Evolutionary conservation across 371 early-diverging fungal species (phyloP).

Genomic region (Mortierella sp.): DNA sequence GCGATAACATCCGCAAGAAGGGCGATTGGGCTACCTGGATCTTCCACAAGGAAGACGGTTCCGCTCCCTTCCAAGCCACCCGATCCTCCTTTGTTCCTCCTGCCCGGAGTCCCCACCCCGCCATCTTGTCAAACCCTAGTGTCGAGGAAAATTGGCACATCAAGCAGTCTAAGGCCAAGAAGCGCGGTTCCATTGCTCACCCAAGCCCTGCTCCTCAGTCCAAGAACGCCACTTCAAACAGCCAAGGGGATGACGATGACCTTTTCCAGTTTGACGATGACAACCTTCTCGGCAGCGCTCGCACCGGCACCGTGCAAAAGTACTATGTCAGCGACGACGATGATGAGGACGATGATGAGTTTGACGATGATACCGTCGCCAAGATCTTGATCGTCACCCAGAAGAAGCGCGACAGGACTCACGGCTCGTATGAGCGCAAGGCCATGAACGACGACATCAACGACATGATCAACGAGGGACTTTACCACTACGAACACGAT

Average conservation of each 20-base stretch:
- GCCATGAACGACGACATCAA: constrained; percentile 89
- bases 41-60: constrained; percentile 67
- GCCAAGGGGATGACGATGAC: constrained; percentile 73
- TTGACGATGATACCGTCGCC: constrained; percentile 91
- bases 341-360: constrained; percentile 79
- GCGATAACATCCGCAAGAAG: constrained; percentile 75
- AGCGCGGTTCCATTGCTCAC: constrained; percentile 38
- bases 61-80: constrained; percentile 35
- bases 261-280: constrained; percentile 88
- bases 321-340: constrained; percentile 75
- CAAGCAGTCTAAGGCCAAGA: constrained; percentile 49
- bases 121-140: constrained; percentile 57
- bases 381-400: constrained; percentile 94
- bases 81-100: constrained; percentile 39
- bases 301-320: constrained; percentile 72
- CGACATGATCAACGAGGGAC: constrained; percentile 96
- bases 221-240: constrained; percentile 3
- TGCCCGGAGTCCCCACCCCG: constrained; percentile 29
- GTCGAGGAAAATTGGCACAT: constrained; percentile 58
- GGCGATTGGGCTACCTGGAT: constrained; percentile 87
- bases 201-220: constrained; percentile 25
- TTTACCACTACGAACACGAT: constrained; percentile 90
- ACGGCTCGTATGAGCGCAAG: constrained; percentile 85
- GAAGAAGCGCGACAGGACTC: constrained; percentile 81
- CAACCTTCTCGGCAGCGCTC: constrained; percentile 67